Conservation (phyloP, 495 filamentous ascomycete species). For the Opeltia flavorubescens region DNA sequence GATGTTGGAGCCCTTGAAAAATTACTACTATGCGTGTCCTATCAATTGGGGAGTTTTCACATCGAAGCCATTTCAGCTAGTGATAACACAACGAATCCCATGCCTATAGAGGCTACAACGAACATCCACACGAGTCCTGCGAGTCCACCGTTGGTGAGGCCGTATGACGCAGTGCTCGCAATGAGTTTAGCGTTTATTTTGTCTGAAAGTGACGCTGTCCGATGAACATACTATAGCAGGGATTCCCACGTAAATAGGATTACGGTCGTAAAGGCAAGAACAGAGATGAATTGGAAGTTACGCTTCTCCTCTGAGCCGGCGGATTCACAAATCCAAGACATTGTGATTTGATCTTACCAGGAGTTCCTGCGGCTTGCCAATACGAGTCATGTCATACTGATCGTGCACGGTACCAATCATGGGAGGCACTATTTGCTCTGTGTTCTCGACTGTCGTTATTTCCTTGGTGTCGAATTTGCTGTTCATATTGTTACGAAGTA, state of each 20-base stretch:
- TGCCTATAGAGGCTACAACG: slow-evolving; percentile 27
- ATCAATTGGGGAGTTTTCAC: slow-evolving; percentile 11
- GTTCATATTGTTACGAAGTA: too few relatives aligned
- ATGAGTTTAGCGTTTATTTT: not conserved
- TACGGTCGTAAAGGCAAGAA: slow-evolving; percentile 26
- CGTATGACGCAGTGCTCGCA: slow-evolving; percentile 17
- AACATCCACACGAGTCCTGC: slow-evolving; percentile 36
- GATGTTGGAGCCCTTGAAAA: slow-evolving; percentile 15
- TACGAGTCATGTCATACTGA: slow-evolving; percentile 11
- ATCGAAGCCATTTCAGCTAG: slow-evolving; percentile 36
- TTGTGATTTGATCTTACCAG: slow-evolving; percentile 1
- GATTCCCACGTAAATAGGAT: slow-evolving; percentile 16
- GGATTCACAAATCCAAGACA: not conserved
- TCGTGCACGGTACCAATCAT: slow-evolving; percentile 11
- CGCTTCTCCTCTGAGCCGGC: slow-evolving; percentile 18
- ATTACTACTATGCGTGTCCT: not conserved
- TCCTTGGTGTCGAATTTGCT: too few relatives aligned
- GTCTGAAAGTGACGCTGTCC: not conserved
- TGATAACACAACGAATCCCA: slow-evolving; percentile 26
- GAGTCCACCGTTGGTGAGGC: slow-evolving; percentile 30
- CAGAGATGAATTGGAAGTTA: slow-evolving; percentile 36
- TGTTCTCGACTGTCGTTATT: too few relatives aligned
- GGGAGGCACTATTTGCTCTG: too few relatives aligned
- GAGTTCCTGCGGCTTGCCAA: slow-evolving; percentile 14
- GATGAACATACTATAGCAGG: slow-evolving; percentile 7